Conservation (phyloP, 306 rosid genomes). For the Quercus dentata region DNA sequence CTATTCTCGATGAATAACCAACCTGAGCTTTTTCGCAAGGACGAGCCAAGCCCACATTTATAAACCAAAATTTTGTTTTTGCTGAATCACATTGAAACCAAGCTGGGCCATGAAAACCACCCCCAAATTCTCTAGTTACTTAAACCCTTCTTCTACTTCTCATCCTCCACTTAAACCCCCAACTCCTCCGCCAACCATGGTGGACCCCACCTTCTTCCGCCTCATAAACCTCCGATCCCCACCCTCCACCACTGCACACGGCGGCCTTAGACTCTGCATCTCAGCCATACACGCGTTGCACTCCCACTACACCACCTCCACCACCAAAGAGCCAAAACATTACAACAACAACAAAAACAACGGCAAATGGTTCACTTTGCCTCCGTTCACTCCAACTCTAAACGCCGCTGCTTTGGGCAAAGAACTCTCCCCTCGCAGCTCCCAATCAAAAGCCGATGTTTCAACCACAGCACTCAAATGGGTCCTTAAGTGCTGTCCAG, state of each 20-base stretch:
- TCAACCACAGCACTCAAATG: constrained; percentile 70
- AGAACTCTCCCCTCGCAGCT: constrained; percentile 12
- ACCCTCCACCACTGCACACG: background rate
- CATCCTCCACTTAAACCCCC: background rate
- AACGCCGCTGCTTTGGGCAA: constrained; percentile 34
- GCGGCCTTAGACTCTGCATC: background rate
- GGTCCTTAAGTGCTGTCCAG: constrained; percentile 79
- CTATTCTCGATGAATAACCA: too few relatives aligned
- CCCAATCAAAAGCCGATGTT: background rate
- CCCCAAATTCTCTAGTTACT: background rate
- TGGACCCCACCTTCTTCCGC: constrained; percentile 21
- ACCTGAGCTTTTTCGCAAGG: too few relatives aligned
- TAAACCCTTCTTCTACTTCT: background rate
- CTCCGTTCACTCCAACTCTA: constrained; percentile 44
- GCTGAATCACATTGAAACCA: background rate
- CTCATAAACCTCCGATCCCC: constrained; percentile 21
- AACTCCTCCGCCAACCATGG: constrained; percentile 2
- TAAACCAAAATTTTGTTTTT: too few relatives aligned
- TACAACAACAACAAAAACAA: background rate
- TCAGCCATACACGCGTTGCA: constrained; percentile 3
- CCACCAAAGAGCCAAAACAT: background rate
- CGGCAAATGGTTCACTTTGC: constrained; percentile 60
- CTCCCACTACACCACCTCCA: constrained; percentile 15
- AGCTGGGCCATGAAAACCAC: too few relatives aligned
- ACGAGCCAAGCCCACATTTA: background rate